These are phyloP conservation scores for Annona cherimola DNA, from an alignment of 164 flowering plant genomes.

Conservation along the genomic window DNA sequence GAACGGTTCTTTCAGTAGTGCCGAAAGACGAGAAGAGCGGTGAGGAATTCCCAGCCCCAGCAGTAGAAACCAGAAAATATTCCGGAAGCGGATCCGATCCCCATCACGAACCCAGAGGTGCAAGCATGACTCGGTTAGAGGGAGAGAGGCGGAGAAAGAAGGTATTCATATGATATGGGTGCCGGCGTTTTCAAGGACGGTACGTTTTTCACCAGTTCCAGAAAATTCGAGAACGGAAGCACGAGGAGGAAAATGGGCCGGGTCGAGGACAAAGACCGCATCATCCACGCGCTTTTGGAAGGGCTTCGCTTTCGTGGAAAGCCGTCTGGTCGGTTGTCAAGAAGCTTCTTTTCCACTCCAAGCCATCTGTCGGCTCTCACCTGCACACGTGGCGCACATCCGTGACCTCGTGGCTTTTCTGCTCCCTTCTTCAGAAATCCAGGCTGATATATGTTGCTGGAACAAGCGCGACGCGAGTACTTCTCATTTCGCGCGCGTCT, in stretches of 20 bases:
- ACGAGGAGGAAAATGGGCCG: neutral
- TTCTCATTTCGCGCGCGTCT: too few relatives aligned
- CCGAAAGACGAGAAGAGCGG: slow-evolving; percentile 37
- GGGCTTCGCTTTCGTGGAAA: neutral
- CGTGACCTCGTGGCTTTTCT: too few relatives aligned
- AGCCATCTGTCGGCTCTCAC: neutral
- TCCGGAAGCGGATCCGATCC: neutral
- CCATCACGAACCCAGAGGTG: neutral
- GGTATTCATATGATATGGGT: neutral
- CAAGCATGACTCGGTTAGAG: neutral
- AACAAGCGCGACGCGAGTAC: too few relatives aligned
- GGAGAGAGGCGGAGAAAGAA: neutral
- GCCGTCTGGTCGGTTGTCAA: neutral
- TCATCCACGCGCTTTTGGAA: neutral
- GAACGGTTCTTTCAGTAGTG: neutral
- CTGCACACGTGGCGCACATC: neutral
- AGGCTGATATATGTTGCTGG: too few relatives aligned
- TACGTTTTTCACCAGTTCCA: neutral
- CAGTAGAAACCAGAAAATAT: slow-evolving; percentile 6
- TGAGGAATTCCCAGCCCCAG: slow-evolving; percentile 16
- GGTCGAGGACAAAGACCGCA: neutral
- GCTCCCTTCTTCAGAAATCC: too few relatives aligned
- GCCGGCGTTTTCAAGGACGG: neutral
- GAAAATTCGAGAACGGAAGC: neutral
- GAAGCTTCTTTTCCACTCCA: neutral